phyloP scores from a whole-genome alignment of 176 grass and related monocot genomes.

The Coix lacrymajobi region DNA sequence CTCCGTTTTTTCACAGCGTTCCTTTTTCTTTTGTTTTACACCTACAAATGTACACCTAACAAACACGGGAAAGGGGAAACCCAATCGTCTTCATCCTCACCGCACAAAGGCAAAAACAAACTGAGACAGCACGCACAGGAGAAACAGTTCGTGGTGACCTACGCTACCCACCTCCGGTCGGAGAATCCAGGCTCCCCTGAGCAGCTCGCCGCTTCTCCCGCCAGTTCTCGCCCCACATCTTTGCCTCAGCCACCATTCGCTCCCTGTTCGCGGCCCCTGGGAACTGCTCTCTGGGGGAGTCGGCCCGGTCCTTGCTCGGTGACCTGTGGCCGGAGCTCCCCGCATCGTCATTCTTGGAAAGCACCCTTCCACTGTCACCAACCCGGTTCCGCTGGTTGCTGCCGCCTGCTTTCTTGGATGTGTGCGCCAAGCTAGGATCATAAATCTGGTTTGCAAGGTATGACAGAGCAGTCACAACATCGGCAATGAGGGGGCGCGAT shows the following conservation, averaged over 20 bases:
- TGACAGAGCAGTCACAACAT: slow-evolving; percentile 76
- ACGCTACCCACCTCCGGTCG: slow-evolving; percentile 25
- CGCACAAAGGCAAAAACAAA: slow-evolving; percentile 20
- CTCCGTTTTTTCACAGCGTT: not conserved
- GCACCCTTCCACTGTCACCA: slow-evolving; percentile 18
- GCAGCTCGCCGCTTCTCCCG: slow-evolving; percentile 63
- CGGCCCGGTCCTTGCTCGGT: slow-evolving; percentile 22
- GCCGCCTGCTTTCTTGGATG: slow-evolving; percentile 21
- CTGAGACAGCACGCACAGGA: not conserved
- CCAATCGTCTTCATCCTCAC: not conserved
- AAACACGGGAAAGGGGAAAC: slow-evolving; percentile 1
- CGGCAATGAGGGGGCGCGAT: slow-evolving; percentile 62
- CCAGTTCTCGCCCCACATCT: slow-evolving; percentile 90
- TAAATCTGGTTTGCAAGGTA: slow-evolving; percentile 63
- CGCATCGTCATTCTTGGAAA: slow-evolving; percentile 23
- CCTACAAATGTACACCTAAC: slow-evolving; percentile 50
- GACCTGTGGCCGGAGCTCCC: slow-evolving; percentile 36
- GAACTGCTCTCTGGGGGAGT: slow-evolving; percentile 38
- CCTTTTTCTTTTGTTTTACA: not conserved
- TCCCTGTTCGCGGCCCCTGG: slow-evolving; percentile 48
- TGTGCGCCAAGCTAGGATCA: slow-evolving; percentile 34
- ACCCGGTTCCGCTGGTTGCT: slow-evolving; percentile 28
- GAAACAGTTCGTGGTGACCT: not conserved
- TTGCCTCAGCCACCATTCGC: slow-evolving; percentile 86
- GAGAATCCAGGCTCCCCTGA: slow-evolving; percentile 37